Evolutionary conservation across 2,329 filamentous ascomycete genomes (phyloP).

Genomic region (Epichloe typhina): DNA sequence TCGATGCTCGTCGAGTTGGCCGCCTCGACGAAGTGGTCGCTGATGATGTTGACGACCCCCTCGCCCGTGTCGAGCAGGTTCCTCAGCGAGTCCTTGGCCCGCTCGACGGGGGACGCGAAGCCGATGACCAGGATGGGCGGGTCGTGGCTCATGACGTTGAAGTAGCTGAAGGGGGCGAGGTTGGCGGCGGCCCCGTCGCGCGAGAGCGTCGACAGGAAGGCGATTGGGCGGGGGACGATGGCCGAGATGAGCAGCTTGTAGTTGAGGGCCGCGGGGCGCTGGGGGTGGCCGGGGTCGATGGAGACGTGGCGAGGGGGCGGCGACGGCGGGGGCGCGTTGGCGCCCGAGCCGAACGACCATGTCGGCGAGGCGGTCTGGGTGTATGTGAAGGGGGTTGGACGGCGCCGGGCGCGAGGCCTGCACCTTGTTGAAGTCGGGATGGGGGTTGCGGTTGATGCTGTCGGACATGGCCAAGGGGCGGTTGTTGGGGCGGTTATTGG

Average conservation of each 20-base stretch:
- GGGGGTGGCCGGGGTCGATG: slow-evolving; percentile 69
- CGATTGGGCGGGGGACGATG: slow-evolving; percentile 67
- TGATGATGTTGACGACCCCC: slow-evolving; percentile 81
- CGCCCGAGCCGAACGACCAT: slow-evolving; percentile 54
- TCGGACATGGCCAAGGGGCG: slow-evolving; percentile 12
- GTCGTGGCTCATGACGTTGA: slow-evolving; percentile 72
- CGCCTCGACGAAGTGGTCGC: slow-evolving; percentile 73
- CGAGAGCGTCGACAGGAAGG: slow-evolving; percentile 41
- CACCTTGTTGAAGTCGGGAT: slow-evolving; percentile 62
- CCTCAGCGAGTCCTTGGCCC: slow-evolving; percentile 64
- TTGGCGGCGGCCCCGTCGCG: slow-evolving; percentile 52
- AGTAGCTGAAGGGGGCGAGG: slow-evolving; percentile 79
- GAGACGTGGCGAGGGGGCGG: slow-evolving; percentile 42
- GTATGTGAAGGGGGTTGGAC: slow-evolving; percentile 38
- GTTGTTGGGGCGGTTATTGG: background rate
- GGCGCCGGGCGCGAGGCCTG: slow-evolving; percentile 53
- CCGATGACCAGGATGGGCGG: slow-evolving; percentile 67
- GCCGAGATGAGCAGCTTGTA: slow-evolving; percentile 86
- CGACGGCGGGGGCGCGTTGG: slow-evolving; percentile 32
- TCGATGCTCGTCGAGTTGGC: slow-evolving; percentile 74
- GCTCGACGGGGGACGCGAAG: slow-evolving; percentile 29
- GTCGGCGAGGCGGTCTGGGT: slow-evolving; percentile 50
- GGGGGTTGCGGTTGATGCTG: slow-evolving; percentile 45
- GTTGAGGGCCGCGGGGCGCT: slow-evolving; percentile 56
- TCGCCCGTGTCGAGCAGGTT: slow-evolving; percentile 62